phyloP scores from a whole-genome alignment of 202 grass and related monocot species.

The Elaeis oleifera region DNA sequence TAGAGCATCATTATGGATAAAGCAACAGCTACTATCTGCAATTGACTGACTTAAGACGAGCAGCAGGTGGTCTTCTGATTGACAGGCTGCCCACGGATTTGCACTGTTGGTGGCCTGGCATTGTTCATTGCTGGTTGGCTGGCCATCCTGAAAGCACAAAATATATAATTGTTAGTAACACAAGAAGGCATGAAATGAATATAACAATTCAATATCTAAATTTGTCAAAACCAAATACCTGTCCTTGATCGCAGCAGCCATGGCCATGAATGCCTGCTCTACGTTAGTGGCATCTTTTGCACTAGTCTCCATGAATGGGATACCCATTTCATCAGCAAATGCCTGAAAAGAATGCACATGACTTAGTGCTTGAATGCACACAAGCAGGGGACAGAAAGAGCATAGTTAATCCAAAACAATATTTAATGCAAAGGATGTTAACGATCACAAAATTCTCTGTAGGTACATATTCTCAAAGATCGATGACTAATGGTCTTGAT shows the following conservation, averaged over 20 bases:
- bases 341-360: background rate
- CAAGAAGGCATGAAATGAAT: no score
- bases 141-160: constrained; percentile 51
- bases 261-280: constrained; percentile 6
- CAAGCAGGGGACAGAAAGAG: no score
- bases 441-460: no score
- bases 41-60: constrained; percentile 23
- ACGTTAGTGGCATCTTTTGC: constrained; percentile 12
- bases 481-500: no score
- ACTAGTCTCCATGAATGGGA: constrained; percentile 9
- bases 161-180: no score
- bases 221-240: background rate
- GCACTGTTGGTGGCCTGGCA: constrained; percentile 47
- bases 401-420: no score
- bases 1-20: no score
- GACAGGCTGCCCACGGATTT: constrained; percentile 53
- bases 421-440: no score
- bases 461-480: no score
- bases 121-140: constrained; percentile 53
- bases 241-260: background rate
- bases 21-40: no score
- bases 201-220: no score
- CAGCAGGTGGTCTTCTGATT: constrained; percentile 67
- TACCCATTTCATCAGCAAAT: constrained; percentile 9
- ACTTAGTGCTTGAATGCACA: no score